phyloP scores from a whole-genome alignment of 2,329 filamentous ascomycete genomes.

The Diaporthe humulicola region DNA sequence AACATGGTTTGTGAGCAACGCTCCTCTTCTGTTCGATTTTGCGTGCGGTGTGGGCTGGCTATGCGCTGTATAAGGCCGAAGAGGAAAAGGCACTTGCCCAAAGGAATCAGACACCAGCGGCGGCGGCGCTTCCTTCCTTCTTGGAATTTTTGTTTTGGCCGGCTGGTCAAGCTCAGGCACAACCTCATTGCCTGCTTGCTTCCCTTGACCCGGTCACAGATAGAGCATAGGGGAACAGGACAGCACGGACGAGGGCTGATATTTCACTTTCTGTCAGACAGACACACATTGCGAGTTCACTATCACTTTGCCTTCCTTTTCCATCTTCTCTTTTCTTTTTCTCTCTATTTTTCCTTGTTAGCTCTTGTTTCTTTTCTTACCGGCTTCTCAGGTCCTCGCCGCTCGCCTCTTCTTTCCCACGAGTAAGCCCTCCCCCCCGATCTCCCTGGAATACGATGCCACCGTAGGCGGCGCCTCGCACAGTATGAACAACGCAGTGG shows the following conservation, averaged over 20 bases:
- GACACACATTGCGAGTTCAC: not conserved
- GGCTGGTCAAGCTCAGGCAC: conserved; percentile 5
- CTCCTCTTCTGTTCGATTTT: not conserved
- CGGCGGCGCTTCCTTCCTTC: conserved; percentile 3
- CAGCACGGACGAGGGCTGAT: not conserved
- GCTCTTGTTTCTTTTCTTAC: not conserved
- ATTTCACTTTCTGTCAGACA: conserved; percentile 1
- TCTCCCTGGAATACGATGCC: conserved; percentile 2
- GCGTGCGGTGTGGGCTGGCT: not conserved
- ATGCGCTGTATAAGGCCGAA: not conserved
- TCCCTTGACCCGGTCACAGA: not conserved
- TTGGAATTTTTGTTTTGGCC: not conserved
- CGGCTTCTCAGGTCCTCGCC: not conserved
- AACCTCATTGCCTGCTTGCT: not conserved
- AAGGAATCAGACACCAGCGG: conserved; percentile 1
- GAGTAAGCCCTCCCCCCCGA: not conserved
- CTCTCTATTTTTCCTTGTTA: not conserved
- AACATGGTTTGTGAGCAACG: not conserved
- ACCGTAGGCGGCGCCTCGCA: conserved; percentile 1
- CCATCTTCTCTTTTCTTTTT: not conserved
- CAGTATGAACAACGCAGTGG: conserved; percentile 21
- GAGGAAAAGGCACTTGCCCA: conserved; percentile 1
- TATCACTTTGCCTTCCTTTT: not conserved
- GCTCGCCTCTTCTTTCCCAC: conserved; percentile 16
- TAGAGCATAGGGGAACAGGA: not conserved